Conservation (phyloP, 1,284 basidiomycete species). For the Puccinia brachypodii region DNA sequence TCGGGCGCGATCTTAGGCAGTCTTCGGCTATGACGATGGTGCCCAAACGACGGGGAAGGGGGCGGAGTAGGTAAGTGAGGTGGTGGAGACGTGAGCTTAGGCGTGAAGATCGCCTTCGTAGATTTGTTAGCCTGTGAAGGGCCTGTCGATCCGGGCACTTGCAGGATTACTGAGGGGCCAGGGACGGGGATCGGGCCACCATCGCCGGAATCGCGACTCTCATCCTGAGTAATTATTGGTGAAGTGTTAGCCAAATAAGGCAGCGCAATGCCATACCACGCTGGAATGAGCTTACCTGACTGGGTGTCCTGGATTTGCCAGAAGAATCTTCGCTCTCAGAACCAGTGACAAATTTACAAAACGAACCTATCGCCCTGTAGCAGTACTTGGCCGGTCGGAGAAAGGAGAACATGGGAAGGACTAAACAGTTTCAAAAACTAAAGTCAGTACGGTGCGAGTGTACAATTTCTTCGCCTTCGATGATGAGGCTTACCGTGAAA, state of each 20-base stretch:
- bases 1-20: neutral
- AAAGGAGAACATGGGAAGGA: constrained; percentile 59
- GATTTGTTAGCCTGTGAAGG: neutral
- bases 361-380: constrained; percentile 58
- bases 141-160: neutral
- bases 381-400: constrained; percentile 58
- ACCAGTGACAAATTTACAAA: constrained; percentile 57
- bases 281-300: neutral
- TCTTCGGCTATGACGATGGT: neutral
- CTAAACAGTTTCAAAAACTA: constrained; percentile 58
- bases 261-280: neutral
- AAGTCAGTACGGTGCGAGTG: neutral
- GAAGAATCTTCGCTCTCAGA: constrained; percentile 52
- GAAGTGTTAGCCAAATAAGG: neutral
- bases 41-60: neutral
- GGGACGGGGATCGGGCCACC: neutral
- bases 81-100: neutral
- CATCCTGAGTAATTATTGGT: neutral
- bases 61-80: constrained; percentile 6
- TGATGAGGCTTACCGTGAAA: constrained; percentile 29
- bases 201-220: neutral
- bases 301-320: constrained; percentile 50
- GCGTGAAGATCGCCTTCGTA: constrained; percentile 48
- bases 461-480: neutral
- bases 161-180: neutral